Evolutionary conservation across 1,139 yeast genomes (phyloP), one percentile per base, ranked within the genome.

Genomic region (Wickerhamiella infanticola): DNA sequence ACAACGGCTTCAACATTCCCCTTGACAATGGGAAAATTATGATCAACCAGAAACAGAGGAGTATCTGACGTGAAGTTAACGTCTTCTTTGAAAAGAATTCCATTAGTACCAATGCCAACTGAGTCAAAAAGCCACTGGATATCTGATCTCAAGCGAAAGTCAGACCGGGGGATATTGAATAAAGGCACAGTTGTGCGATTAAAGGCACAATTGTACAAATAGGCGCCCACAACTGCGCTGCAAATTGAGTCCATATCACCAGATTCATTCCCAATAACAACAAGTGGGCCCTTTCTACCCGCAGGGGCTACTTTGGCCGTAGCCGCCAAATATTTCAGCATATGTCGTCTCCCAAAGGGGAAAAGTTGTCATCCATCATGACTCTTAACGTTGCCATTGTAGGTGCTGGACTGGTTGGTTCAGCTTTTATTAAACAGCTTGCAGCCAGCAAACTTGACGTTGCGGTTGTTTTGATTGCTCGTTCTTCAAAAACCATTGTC

Each of bases 191-290:
- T 55, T 4, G 55, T 45, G 24, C 47, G 46, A 36, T 48, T 48
- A 25, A 57, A 46, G 31, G 68, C 60, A 48, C 64, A 58, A 50
- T 31, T 45, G 47, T 24, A 54, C 49, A 79, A 69, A 58, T 76
- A 83, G 0, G 95, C 79, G 55, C 76, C 81, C 1, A 82, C 58
- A 5, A 90, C 66, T 0, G 95, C 81, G 50, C 81, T 72, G 1
- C 83, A 73, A 37, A 86, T 81, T 1, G 96, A 86, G 61, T 88
- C 98, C 64, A 88, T 66, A 62, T 88, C 95, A 4, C 78, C 76
- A 1, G 94, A 76, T 58, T 85, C 94, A 58, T 88, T 88, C 1
- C 97, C 96, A 0, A 85, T 70, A 1, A 83, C 94, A 36, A 29
- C 33, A 11, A 29, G 33, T 7, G 33, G 33, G 7, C 33, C 33